Evolutionary conservation across 2,329 filamentous ascomycete species (phyloP).

Genomic region (Graphilbum sp.): DNA sequence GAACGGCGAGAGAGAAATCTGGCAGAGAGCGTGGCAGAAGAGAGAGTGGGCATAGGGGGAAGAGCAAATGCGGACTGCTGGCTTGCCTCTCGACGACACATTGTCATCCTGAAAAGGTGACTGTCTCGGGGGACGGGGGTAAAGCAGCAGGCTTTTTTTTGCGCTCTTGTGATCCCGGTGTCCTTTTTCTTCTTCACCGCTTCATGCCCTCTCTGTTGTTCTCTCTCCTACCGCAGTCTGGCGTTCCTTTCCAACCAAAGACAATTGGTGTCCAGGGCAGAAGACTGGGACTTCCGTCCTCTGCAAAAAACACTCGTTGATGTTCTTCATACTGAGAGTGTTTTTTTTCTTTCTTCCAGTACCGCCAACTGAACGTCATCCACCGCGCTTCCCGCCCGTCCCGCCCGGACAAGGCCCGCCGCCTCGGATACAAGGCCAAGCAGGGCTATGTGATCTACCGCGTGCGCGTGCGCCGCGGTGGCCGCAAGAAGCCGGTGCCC

Average conservation of each 20-base stretch:
- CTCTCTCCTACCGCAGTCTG: too few relatives aligned
- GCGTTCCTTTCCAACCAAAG: too few relatives aligned
- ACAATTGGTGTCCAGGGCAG: not conserved
- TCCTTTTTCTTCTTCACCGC: too few relatives aligned
- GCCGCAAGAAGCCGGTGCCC: conserved; percentile 87
- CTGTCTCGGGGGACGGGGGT: too few relatives aligned
- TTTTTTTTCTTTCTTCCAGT: conserved; percentile 24
- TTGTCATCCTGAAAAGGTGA: too few relatives aligned
- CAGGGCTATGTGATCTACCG: conserved; percentile 99
- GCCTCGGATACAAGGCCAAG: conserved; percentile 99
- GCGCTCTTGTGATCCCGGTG: too few relatives aligned
- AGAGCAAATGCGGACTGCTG: too few relatives aligned
- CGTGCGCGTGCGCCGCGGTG: conserved; percentile 93
- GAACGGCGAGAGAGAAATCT: not conserved
- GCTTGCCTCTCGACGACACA: too few relatives aligned
- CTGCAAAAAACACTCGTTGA: conserved; percentile 99
- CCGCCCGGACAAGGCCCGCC: conserved; percentile 98
- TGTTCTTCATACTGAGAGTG: conserved; percentile 36
- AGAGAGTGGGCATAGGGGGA: not conserved
- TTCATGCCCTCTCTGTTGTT: too few relatives aligned
- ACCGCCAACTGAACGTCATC: conserved; percentile 99
- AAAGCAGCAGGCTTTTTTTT: too few relatives aligned
- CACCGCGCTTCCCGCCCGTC: conserved; percentile 97
- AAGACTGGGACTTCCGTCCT: conserved; percentile 21
- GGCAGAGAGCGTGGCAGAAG: not conserved